Evolutionary conservation across 176 grass and related monocot genomes (phyloP).

Genomic region (Coix lacrymajobi): DNA sequence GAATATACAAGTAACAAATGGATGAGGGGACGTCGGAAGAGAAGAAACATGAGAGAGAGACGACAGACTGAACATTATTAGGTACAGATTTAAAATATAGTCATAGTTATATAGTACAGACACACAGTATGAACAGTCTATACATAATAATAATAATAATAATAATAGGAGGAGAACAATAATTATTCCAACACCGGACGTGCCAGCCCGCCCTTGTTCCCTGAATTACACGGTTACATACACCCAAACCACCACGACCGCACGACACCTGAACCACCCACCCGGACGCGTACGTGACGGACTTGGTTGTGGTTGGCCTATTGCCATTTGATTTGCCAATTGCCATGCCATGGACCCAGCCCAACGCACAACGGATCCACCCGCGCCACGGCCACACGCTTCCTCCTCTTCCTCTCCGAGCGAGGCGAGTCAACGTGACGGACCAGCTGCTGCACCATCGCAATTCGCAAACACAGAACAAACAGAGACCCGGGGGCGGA

Average conservation of each 20-base stretch:
- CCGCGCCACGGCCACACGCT: too few species aligned
- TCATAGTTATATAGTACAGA: too few species aligned
- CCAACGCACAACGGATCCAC: not conserved
- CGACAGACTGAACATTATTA: too few species aligned
- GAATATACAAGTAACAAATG: too few species aligned
- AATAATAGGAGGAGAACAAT: not conserved
- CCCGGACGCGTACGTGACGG: not conserved
- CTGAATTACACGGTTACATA: not conserved
- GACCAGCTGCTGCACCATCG: not conserved
- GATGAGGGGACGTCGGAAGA: too few species aligned
- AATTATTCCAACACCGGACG: not conserved
- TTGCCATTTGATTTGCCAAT: not conserved
- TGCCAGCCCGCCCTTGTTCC: not conserved
- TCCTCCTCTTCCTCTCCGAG: not conserved
- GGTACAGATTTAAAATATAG: too few species aligned
- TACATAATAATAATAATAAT: too few species aligned
- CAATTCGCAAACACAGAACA: too few species aligned
- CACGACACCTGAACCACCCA: not conserved
- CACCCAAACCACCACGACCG: not conserved
- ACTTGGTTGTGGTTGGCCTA: not conserved
- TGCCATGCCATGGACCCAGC: not conserved
- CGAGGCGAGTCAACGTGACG: not conserved
- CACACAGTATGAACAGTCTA: too few species aligned
- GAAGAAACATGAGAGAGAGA: too few species aligned
- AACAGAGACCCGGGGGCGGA: too few species aligned